Evolutionary conservation across 2,329 filamentous ascomycete species (phyloP), one percentile per base, ranked within the genome.

Genomic region (Fusarium sp.): DNA sequence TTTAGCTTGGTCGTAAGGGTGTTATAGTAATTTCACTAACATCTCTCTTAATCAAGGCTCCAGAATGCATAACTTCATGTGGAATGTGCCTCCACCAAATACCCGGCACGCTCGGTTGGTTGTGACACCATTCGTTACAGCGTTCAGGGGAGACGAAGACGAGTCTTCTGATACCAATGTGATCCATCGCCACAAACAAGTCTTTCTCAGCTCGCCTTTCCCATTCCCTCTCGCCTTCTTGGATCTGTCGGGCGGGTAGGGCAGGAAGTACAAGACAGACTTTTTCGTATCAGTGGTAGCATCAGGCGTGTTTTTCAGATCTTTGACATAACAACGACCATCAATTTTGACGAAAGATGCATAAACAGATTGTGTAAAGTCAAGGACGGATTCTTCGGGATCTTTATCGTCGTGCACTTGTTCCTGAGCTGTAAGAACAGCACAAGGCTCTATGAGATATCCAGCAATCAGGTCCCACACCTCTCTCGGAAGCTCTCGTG

Each of bases 101-200:
- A 13, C 38, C 38, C 19, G n/a, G 38, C 9, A 56, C 34, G 28
- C n/a, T 53, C 0, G 56, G 46, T n/a, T 56, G 55, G 26, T 6
- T 47, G 24, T 26, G 3, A 31, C 56, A 64, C 61, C 56, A 64
- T 52, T 53, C 19, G 7, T 60, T 40, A 36, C 50, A 33, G 26
- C n/a, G 34, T 5, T 46, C 43, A 11, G 44, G 39, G 28, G 51
- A 56, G 17, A 65, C 39, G 17, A 56, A 65, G 28, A 57, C 13
- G 17, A 56, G 28, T 44, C 49, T 40, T 26, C 56, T 51, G n/a
- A 65, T 57, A 7, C 61, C 61, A 15, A 57, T 6, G 17, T 60
- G 61, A 44, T 60, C 56, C 19, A 53, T 45, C 52, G 56, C 56
- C 34, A 60, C 28, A 43, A 65, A 65, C n/a, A 57, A n/a, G 39